Base-by-base conservation (phyloP, 208 protist species). In the Crithidia acanthocephali region DNA sequence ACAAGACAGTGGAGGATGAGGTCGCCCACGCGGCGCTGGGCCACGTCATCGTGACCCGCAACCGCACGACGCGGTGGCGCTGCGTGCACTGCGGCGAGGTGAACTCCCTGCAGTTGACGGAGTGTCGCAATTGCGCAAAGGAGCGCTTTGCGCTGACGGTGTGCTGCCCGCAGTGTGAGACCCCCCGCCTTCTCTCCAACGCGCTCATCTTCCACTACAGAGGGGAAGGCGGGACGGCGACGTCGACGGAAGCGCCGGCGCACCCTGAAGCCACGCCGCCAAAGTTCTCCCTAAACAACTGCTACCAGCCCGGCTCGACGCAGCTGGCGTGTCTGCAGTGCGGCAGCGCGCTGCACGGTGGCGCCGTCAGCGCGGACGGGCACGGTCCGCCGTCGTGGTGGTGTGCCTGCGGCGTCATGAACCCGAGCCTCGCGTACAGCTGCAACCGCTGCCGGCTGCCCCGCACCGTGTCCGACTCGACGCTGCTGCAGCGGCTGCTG, bases 361-460 rank as follows among this genome's bases (percentile, higher is more conserved):
- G 79, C 27, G 67, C 51, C 6, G 72, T 87, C 6, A 47, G 61
- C 7, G 51, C 59, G 0, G 47, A 45, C 10, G 30, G 15, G 13
- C 51, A 52, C 25, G 72, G 48, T 6, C 8, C 48, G 32, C 33
- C 44, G 42, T 32, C 61, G 52, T 95, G 90, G 90, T 86, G 82
- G 70, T 95, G 90, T 55, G 83, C 70, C 37, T 95, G 90, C 40
- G 90, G 90, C 5, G 57, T 80, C 5, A 67, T 78, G 35, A 86
- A 82, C 66, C 64, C 75, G 16, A 13, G 23, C 0, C 23, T 70
- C 8, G 58, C 70, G 20, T 72, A 80, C 52, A 82, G 67, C 45
- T 95, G 90, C 64, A 8, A 64, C 42, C 83, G 90, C 13, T 95
- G 90, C 58, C 90, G 90, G 4, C 57, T 92, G 30, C 90, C 90